phyloP scores from a whole-genome alignment of 257 asterid species.

The Fraxinus quadrangulata region DNA sequence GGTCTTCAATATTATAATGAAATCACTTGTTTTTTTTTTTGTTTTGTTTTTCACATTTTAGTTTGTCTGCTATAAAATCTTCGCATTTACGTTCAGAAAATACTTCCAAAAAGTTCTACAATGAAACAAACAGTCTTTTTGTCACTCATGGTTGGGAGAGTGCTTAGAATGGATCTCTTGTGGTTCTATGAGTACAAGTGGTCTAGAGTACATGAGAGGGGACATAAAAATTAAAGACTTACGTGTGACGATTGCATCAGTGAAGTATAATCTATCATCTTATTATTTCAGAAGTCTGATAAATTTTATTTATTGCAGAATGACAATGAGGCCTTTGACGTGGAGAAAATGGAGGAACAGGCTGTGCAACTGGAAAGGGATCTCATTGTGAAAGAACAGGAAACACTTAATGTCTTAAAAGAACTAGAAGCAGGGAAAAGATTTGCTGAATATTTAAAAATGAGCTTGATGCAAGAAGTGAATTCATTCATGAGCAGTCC shows the following conservation, averaged over 20 bases:
- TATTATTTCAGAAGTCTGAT: background rate
- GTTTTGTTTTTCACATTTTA: background rate
- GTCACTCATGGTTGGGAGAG: background rate
- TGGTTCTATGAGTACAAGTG: background rate
- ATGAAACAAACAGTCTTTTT: background rate
- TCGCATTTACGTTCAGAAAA: background rate
- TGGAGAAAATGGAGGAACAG: constrained; percentile 51
- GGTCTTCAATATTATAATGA: background rate
- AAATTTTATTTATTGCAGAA: constrained; percentile 30
- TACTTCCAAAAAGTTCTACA: background rate
- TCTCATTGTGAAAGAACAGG: constrained; percentile 48
- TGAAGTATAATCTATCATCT: background rate
- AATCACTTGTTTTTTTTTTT: background rate
- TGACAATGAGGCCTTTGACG: constrained; percentile 29
- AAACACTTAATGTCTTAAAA: constrained; percentile 60
- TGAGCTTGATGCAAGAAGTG: constrained; percentile 51
- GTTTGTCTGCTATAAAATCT: background rate
- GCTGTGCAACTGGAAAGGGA: constrained; percentile 53
- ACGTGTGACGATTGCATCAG: background rate
- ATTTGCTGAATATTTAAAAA: constrained; percentile 57
- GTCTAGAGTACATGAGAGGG: background rate
- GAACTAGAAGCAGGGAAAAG: constrained; percentile 68
- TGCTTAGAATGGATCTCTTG: too few relatives aligned
- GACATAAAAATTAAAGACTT: background rate
- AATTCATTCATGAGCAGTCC: constrained; percentile 47